phyloP scores from a whole-genome alignment of 768 basidiomycete genomes.

The Tulasnella sp. region DNA sequence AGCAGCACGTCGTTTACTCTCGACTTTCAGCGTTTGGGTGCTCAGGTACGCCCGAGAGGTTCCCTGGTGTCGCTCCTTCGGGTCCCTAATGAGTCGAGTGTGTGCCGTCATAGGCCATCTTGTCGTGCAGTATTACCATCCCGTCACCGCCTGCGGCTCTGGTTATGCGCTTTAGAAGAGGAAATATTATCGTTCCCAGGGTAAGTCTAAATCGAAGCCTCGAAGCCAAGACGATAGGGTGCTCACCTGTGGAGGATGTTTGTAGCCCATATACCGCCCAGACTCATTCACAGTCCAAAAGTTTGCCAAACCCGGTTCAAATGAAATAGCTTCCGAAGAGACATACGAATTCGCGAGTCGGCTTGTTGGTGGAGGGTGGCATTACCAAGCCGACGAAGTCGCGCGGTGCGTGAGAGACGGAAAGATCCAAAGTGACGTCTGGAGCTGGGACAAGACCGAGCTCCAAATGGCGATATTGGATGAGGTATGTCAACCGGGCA shows the following conservation, averaged over 20 bases:
- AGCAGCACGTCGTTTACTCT: conserved; percentile 61
- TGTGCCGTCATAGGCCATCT: conserved; percentile 40
- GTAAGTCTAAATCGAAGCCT: neutral
- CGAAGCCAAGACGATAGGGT: neutral
- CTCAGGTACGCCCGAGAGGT: conserved; percentile 23
- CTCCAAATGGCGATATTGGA: conserved; percentile 79
- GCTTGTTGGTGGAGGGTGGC: conserved; percentile 56
- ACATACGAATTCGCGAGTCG: conserved; percentile 31
- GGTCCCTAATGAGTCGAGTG: conserved; percentile 19
- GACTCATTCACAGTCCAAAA: conserved; percentile 54
- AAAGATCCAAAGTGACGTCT: conserved; percentile 56
- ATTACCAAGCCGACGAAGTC: conserved; percentile 82
- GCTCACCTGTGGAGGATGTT: neutral
- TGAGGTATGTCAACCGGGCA: conserved; percentile 42
- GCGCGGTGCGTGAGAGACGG: conserved; percentile 63
- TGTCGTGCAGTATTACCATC: conserved; percentile 55
- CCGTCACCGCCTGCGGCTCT: conserved; percentile 39
- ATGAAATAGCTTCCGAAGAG: conserved; percentile 41
- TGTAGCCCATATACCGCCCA: conserved; percentile 50
- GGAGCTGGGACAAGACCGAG: conserved; percentile 70
- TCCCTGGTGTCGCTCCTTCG: conserved; percentile 20
- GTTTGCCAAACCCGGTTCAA: conserved; percentile 36
- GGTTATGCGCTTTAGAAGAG: conserved; percentile 61
- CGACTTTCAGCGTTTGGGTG: conserved; percentile 53
- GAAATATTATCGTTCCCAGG: conserved; percentile 42